Evolutionary conservation across 2,329 filamentous ascomycete species (phyloP), one percentile per base, ranked within the genome.

Genomic region (Podosphaera leucotricha): DNA sequence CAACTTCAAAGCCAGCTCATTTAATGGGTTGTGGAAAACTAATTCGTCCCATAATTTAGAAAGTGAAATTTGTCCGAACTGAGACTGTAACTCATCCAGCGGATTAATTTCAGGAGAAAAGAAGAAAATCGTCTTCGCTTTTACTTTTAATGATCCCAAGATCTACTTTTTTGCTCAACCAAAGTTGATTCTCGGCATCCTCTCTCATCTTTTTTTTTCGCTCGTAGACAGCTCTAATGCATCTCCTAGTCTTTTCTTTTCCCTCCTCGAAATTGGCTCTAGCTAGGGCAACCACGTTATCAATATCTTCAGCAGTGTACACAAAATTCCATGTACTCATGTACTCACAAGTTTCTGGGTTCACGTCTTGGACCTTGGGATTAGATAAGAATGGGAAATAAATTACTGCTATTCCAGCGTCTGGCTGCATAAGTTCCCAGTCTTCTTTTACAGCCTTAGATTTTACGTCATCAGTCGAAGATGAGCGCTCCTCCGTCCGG

Each of bases 251-350:
- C 60, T 81, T 75, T 46, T 82, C 80, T 42, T 72, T 72, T 0
- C 87, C 85, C 58, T 92, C 83, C 5, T 72, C 67, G 52, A 84
- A 98, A 60, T 98, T 98, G 10, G 83, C 83, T 45, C 75, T 70
- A 1, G 90, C 86, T 22, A 98, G 68, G 4, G 71, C 68, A 2
- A 93, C 79, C 0, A 92, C 84, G 21, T 73, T 72, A 53, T 95
- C 86, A 43, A 98, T 76, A 59, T 98, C 79, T 46, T 90, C 77
- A 0, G 85, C 78, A 1, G 81, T 92, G 60, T 95, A 98, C 24
- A 94, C 77, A 58, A 95, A 95, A 58, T 98, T 98, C 90, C 90
- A 98, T 0, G 90, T 98, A 52, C 76, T 83, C 65, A 95, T 75
- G 61, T 85, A 95, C 47, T 93, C 84, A 44, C 74, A 80, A 2